Conservation (phyloP, 73 alveolate species). For the Tetrahymena malaccensis region DNA sequence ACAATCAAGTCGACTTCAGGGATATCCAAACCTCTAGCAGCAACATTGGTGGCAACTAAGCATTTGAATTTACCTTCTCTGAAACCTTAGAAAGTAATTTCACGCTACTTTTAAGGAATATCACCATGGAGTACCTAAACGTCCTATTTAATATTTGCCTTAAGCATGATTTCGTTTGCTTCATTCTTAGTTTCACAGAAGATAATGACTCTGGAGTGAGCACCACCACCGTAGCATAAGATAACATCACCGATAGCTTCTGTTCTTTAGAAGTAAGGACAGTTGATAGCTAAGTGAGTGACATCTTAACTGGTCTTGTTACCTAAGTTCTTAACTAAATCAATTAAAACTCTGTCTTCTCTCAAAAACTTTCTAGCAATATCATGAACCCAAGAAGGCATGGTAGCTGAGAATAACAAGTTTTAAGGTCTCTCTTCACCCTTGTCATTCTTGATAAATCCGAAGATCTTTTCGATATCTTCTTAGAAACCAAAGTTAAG, state of each 20-base stretch:
- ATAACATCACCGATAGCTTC: conserved; percentile 87
- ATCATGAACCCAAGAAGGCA: conserved; percentile 93
- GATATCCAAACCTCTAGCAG: conserved; percentile 95
- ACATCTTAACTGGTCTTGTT: conserved; percentile 87
- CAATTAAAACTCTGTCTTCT: conserved; percentile 55
- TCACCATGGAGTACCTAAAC: conserved; percentile 68
- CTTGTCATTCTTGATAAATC: conserved; percentile 44
- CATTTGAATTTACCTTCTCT: conserved; percentile 88
- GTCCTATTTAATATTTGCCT: conserved; percentile 72
- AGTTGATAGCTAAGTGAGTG: conserved; percentile 79
- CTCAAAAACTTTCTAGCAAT: conserved; percentile 51
- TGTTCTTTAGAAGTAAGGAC: conserved; percentile 75
- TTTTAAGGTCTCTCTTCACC: conserved; percentile 73
- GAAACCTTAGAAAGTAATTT: conserved; percentile 78
- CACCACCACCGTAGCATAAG: conserved; percentile 82
- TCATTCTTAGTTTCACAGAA: conserved; percentile 91
- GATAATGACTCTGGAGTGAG: conserved; percentile 80
- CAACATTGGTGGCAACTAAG: conserved; percentile 98
- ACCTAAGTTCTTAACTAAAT: conserved; percentile 68
- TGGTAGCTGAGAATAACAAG: conserved; percentile 94
- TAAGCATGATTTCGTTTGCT: conserved; percentile 79
- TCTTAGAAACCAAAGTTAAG: conserved; percentile 98
- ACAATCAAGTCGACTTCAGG: conserved; percentile 92
- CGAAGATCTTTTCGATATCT: conserved; percentile 89
- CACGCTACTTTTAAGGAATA: conserved; percentile 63